Evolutionary conservation across 192 early-diverging fungal species (phyloP).

Genomic region (Thamnidium elegans): DNA sequence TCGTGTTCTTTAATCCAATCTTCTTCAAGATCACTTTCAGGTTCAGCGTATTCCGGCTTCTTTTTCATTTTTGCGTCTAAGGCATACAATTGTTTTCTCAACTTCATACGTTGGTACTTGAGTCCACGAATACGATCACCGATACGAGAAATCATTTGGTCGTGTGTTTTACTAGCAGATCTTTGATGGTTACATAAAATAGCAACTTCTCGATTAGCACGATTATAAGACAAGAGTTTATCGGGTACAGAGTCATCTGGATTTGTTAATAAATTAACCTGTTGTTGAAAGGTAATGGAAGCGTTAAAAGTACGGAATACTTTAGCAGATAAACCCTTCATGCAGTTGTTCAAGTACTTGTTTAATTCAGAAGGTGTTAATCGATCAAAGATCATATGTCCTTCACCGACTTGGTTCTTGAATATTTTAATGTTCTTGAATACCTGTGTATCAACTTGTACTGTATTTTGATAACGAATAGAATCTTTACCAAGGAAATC

Average conservation of each 20-base stretch:
- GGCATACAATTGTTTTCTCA: conserved; percentile 65
- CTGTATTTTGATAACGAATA: conserved; percentile 86
- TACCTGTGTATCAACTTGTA: conserved; percentile 84
- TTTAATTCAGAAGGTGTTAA: conserved; percentile 79
- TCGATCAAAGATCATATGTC: conserved; percentile 90
- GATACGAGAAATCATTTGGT: conserved; percentile 74
- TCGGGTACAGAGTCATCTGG: conserved; percentile 68
- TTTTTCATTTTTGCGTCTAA: conserved; percentile 77
- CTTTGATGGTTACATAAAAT: conserved; percentile 98
- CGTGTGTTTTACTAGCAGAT: conserved; percentile 77
- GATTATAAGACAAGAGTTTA: conserved; percentile 90
- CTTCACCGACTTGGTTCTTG: conserved; percentile 73
- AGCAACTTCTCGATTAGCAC: conserved; percentile 94
- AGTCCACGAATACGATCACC: conserved; percentile 80
- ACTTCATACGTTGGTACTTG: conserved; percentile 82
- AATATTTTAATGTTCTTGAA: conserved; percentile 93
- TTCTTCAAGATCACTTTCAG: conserved; percentile 74
- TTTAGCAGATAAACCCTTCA: conserved; percentile 93
- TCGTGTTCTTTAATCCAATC: conserved; percentile 73
- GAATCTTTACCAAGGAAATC: conserved; percentile 99
- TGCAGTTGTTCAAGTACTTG: conserved; percentile 82
- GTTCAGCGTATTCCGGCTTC: conserved; percentile 57
- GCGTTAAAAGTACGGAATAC: conserved; percentile 99
- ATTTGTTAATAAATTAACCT: conserved; percentile 71
- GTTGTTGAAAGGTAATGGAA: conserved; percentile 87